phyloP scores from a whole-genome alignment of 1,284 basidiomycete genomes.

The Chiua sp. region DNA sequence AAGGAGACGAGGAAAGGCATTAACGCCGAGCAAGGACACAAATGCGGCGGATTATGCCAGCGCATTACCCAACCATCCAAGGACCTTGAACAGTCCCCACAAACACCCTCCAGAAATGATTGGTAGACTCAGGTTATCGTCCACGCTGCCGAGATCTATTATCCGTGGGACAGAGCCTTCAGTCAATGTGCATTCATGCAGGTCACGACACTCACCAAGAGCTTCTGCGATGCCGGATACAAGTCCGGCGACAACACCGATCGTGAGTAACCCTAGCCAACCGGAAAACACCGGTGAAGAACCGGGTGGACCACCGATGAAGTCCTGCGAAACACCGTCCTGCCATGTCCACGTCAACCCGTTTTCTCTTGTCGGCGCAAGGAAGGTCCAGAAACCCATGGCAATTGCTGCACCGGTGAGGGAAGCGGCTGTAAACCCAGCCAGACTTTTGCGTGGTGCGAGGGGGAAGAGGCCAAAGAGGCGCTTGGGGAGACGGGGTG shows the following conservation, averaged over 20 bases:
- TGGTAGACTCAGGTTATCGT: constrained; percentile 95
- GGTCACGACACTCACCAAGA: constrained; percentile 60
- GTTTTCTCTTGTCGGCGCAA: constrained; percentile 52
- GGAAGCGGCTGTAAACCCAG: constrained; percentile 88
- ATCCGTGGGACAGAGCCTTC: constrained; percentile 19
- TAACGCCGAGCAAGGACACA: neutral
- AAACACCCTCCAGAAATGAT: constrained; percentile 88
- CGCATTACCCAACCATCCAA: constrained; percentile 37
- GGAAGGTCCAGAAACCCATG: constrained; percentile 78
- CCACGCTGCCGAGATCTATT: constrained; percentile 84
- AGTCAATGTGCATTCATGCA: constrained; percentile 6
- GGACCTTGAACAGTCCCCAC: constrained; percentile 66
- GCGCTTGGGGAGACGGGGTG: constrained; percentile 74
- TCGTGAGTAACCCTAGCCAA: constrained; percentile 58
- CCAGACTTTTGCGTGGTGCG: constrained; percentile 85
- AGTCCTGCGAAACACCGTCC: constrained; percentile 41
- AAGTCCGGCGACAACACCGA: constrained; percentile 71
- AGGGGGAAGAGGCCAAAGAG: constrained; percentile 69
- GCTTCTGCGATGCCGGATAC: constrained; percentile 88
- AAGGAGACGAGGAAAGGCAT: neutral
- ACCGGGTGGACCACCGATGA: constrained; percentile 8
- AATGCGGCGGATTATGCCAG: constrained; percentile 18
- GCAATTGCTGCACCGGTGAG: constrained; percentile 79
- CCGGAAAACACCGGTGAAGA: constrained; percentile 40
- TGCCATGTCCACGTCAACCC: constrained; percentile 62